These are phyloP conservation scores for Neofusicoccum sp. DNA, from an alignment of 2,329 filamentous ascomycete genomes.

Conservation along the genomic window DNA sequence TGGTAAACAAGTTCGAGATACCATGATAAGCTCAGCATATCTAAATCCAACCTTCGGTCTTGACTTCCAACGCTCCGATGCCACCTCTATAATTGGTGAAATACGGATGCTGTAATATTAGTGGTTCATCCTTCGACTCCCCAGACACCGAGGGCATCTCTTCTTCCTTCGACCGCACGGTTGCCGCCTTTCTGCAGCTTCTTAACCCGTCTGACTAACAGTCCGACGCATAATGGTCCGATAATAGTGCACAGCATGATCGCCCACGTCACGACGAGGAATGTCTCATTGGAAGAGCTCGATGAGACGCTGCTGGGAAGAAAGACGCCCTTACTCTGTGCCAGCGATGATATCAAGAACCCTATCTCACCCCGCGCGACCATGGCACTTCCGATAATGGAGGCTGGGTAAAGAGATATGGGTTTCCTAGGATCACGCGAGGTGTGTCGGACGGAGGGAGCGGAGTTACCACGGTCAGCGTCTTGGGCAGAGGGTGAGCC, in stretches of 20 bases:
- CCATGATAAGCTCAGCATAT: not conserved
- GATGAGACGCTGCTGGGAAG: conserved; percentile 21
- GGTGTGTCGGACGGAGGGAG: conserved; percentile 15
- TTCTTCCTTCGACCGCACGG: conserved; percentile 23
- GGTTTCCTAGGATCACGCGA: conserved; percentile 44
- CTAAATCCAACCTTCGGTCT: not conserved
- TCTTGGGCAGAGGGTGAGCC: not conserved
- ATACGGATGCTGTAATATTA: not conserved
- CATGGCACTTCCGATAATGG: conserved; percentile 69
- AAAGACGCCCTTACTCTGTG: conserved; percentile 56
- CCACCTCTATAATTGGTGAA: not conserved
- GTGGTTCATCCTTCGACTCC: conserved; percentile 30
- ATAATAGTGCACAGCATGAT: conserved; percentile 58
- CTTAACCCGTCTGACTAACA: conserved; percentile 49
- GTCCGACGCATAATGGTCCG: conserved; percentile 53
- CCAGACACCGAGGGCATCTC: conserved; percentile 47
- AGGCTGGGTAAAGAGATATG: conserved; percentile 64
- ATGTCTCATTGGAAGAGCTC: conserved; percentile 40
- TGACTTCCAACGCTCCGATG: not conserved
- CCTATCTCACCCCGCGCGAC: conserved; percentile 77
- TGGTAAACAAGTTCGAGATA: too few species aligned
- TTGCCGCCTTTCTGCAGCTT: conserved; percentile 38
- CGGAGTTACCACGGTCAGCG: not conserved
- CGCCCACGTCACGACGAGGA: conserved; percentile 56
- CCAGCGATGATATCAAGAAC: conserved; percentile 70